phyloP scores from a whole-genome alignment of 495 filamentous ascomycete species.

The Xylaria sp. region DNA sequence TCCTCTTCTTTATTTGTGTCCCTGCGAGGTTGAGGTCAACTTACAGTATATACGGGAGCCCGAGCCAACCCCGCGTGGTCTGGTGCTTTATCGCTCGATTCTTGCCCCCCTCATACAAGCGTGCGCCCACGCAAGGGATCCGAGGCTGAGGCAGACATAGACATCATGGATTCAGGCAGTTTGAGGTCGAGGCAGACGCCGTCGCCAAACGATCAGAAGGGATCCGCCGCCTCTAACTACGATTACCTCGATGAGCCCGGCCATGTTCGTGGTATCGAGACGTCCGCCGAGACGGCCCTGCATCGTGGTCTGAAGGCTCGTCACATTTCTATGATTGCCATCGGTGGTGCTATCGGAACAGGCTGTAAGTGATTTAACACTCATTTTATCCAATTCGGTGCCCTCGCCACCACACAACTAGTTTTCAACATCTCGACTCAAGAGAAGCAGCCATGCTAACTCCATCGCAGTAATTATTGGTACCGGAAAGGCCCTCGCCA shows the following conservation, averaged over 20 bases:
- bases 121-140: background rate
- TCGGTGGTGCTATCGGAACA: slow-evolving; percentile 84
- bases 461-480: slow-evolving; percentile 44
- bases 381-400: background rate
- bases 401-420: background rate
- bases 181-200: slow-evolving; percentile 37
- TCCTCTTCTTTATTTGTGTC: background rate
- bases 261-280: slow-evolving; percentile 46
- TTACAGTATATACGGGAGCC: background rate
- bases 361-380: slow-evolving; percentile 41
- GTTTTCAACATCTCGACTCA: background rate
- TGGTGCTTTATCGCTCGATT: background rate
- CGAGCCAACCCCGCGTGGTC: background rate
- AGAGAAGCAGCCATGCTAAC: slow-evolving; percentile 15
- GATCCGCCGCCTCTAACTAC: slow-evolving; percentile 22
- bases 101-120: background rate
- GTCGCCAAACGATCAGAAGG: slow-evolving; percentile 34
- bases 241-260: slow-evolving; percentile 27
- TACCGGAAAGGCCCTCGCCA: slow-evolving; percentile 67
- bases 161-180: slow-evolving; percentile 18
- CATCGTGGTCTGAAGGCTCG: slow-evolving; percentile 69
- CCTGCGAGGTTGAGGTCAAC: background rate
- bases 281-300: slow-evolving; percentile 49
- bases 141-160: background rate
- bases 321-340: slow-evolving; percentile 83